These are phyloP conservation scores for Gastrolobium bilobum DNA, from an alignment of 306 rosid species.

Conservation along the genomic window DNA sequence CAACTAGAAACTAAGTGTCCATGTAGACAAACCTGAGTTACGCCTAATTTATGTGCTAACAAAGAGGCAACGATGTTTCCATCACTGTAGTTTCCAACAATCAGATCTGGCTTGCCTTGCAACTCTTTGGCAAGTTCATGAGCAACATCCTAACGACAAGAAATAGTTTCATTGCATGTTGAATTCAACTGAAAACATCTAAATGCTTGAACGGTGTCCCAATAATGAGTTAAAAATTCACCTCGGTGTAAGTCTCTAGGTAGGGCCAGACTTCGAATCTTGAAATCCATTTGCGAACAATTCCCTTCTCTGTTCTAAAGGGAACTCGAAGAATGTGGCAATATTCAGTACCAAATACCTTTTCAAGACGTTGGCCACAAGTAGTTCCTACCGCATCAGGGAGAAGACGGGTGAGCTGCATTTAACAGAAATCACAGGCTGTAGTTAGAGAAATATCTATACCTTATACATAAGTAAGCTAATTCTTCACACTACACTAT, in stretches of 20 bases:
- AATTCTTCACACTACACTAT: conserved; percentile 5
- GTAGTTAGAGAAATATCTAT: conserved; percentile 25
- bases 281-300: conserved; percentile 98
- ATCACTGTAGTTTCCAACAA: conserved; percentile 98
- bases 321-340: conserved; percentile 93
- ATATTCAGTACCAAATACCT: conserved; percentile 72
- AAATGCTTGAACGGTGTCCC: background rate
- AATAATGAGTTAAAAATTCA: conserved; percentile 35
- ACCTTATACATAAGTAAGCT: background rate
- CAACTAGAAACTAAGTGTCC: background rate
- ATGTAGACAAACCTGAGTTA: conserved; percentile 80
- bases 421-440: conserved; percentile 33
- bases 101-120: conserved; percentile 94
- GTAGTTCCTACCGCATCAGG: conserved; percentile 99
- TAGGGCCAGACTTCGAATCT: conserved; percentile 99
- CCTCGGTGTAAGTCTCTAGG: conserved; percentile 92
- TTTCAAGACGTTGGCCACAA: conserved; percentile 89
- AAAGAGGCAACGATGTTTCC: conserved; percentile 97
- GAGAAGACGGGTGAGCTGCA: conserved; percentile 95
- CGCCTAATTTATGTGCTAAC: conserved; percentile 89
- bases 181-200: conserved; percentile 38
- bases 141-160: conserved; percentile 80
- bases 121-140: conserved; percentile 82
- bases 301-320: conserved; percentile 85
- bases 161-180: background rate